phyloP scores from a whole-genome alignment of 2,329 filamentous ascomycete genomes.

The Trichophaea hybrida region DNA sequence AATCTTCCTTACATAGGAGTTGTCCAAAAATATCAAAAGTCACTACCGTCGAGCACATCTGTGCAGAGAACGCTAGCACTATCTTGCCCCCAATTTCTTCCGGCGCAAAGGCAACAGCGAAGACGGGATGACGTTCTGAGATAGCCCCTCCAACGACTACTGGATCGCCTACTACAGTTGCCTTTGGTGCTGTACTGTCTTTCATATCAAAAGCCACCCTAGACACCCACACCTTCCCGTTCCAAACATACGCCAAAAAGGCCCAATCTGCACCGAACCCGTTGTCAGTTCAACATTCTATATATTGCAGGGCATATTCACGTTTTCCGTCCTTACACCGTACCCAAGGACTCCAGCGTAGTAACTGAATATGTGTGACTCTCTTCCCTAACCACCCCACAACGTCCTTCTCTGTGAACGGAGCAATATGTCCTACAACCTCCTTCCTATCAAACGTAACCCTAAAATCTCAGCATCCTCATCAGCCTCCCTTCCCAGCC shows the following conservation, averaged over 20 bases:
- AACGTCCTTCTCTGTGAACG: slow-evolving; percentile 11
- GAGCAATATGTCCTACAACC: slow-evolving; percentile 17
- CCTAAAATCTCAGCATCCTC: slow-evolving; percentile 5
- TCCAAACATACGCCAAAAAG: slow-evolving; percentile 19
- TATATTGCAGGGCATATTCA: neutral
- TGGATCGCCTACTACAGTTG: slow-evolving; percentile 12
- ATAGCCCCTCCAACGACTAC: slow-evolving; percentile 17
- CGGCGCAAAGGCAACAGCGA: slow-evolving; percentile 18
- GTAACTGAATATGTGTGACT: slow-evolving; percentile 16
- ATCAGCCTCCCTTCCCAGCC: neutral
- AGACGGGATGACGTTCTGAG: slow-evolving; percentile 20
- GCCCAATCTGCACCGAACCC: slow-evolving; percentile 9
- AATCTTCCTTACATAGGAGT: slow-evolving; percentile 18
- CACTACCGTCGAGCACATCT: slow-evolving; percentile 17
- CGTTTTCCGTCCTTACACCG: neutral
- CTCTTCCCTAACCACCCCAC: slow-evolving; percentile 10
- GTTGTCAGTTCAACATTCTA: neutral
- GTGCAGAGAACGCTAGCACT: slow-evolving; percentile 22
- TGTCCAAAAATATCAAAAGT: slow-evolving; percentile 18
- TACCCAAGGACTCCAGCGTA: slow-evolving; percentile 20
- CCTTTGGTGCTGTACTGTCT: neutral
- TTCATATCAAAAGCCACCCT: slow-evolving; percentile 12
- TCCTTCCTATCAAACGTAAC: slow-evolving; percentile 18
- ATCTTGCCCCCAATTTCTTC: slow-evolving; percentile 11
- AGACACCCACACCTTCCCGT: slow-evolving; percentile 18